Evolutionary conservation across 352 stramenopile species (phyloP), one percentile per base, ranked within the genome.

Genomic region (Phytophthora podocarpi): DNA sequence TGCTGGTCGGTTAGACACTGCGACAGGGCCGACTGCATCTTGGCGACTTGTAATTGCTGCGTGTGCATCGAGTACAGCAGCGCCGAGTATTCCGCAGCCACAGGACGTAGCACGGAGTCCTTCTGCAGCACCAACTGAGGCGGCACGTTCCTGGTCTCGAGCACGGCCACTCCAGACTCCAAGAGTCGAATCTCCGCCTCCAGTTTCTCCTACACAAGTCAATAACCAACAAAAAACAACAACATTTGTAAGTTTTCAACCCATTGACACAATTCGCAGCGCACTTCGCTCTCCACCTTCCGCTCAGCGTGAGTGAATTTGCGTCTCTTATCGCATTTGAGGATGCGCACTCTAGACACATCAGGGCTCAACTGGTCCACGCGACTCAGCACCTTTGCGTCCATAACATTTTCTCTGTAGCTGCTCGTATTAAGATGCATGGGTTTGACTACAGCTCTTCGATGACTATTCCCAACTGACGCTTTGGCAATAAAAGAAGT

Each of bases 21-120:
- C 3, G 56, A 56, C 35, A 71, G 51, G 23, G 57, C 49, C 23
- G 63, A 63, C 56, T 71, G 63, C 42, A 67, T 58, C 34, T 66
- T 71, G 21, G 63, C 56, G 2, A 67, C 56, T 8, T 48, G 39
- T 7, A 71, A 24, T 18, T 67, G 49, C 24, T 71, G 63, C n/a
- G 49, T 43, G 30, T 45, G 37, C 28, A 59, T 61, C 23, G 42
- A 37, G 47, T 59, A 43, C 40, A 52, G 4, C 13, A 70, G 23
- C 15, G 47, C 13, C 24, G 46, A 46, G 32, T 61, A 48, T 15
- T 65, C 28, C 7, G 6, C 40, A 12, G 23, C 34, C 18, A 30
- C 35, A 13, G 53, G 46, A 32, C 31, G 53, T 18, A 70, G 32
- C n/a, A 70, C 28, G 1, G 54, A 41, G 54, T 70, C 61, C n/a